A percentile compares a stretch with the other conserved stretches of the same genome.
phyloP scores from a whole-genome alignment of 768 basidiomycete genomes.

The Kwoniella botswanensis region DNA sequence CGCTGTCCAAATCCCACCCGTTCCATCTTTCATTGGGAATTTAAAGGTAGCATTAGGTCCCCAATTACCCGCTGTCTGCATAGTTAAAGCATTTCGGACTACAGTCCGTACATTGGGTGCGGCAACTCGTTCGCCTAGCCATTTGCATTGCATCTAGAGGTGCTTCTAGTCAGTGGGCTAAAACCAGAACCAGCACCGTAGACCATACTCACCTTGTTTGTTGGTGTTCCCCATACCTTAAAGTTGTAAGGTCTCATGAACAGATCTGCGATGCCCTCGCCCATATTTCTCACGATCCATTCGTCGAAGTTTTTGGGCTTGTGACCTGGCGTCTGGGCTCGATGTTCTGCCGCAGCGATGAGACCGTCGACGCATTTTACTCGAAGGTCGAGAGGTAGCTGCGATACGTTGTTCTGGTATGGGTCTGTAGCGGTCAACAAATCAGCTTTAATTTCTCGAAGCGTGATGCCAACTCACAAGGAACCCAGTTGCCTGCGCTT shows the following conservation, averaged over 20 bases:
- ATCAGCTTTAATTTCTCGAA: background rate
- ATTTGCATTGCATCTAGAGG: constrained; percentile 59
- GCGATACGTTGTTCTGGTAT: constrained; percentile 59
- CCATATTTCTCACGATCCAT: constrained; percentile 60
- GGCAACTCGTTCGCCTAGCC: constrained; percentile 60
- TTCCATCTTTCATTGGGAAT: constrained; percentile 59
- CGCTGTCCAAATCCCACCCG: constrained; percentile 60
- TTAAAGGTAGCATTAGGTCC: constrained; percentile 60
- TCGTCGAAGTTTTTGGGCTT: constrained; percentile 60
- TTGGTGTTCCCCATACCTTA: constrained; percentile 60
- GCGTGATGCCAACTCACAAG: constrained; percentile 50
- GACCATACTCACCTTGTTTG: constrained; percentile 45
- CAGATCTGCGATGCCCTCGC: constrained; percentile 57
- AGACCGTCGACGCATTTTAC: constrained; percentile 59
- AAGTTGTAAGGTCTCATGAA: constrained; percentile 61
- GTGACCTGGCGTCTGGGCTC: constrained; percentile 39
- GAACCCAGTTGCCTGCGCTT: constrained; percentile 57
- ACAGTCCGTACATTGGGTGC: constrained; percentile 58
- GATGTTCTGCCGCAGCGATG: constrained; percentile 57
- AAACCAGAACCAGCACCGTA: too few relatives aligned
- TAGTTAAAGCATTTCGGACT: constrained; percentile 58
- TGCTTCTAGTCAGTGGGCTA: background rate
- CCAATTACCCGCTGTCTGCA: constrained; percentile 59
- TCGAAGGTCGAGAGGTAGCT: constrained; percentile 58
- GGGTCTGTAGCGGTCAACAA: constrained; percentile 33